Base-by-base conservation (phyloP, 2,329 filamentous ascomycete genomes). In the Calonectria hawksworthii region DNA sequence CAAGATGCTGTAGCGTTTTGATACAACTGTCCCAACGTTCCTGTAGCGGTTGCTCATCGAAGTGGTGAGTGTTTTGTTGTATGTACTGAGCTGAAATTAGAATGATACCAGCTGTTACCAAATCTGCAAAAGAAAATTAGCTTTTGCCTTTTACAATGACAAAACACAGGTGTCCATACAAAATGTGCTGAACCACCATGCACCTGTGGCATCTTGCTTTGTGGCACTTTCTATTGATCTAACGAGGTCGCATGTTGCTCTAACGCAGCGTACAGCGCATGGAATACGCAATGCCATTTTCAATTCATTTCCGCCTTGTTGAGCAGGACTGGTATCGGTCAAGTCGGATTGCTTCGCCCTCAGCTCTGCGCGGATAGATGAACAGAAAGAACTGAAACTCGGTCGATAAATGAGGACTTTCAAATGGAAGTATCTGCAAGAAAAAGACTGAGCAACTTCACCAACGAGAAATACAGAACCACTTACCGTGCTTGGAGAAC, bases 181-280 rank as follows among this genome's bases (percentile, higher is more conserved):
- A 26, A 68, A 72, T 44, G 44, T 50, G 23, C 50, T 38, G 41
- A 72, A 68, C 70, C 70, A 68, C 70, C 70, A 68, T 51, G 70
- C 63, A 3, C 63, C 63, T 4, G 70, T 71, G n/a, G 47, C 56
- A 23, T 36, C 21, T 26, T 67, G 50, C 9, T 10, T 51, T 1
- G 38, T 68, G 5, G 70, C 52, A 3, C 14, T 41, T n/a, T 68
- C 64, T 4, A 72, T 13, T 3, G 52, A 72, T 23, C 4, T 21
- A 4, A 72, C 63, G 23, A 72, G 63, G 21, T 68, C 51, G 32
- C 64, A 72, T 5, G 70, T 38, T 5, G 38, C 44, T 10, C 28
- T n/a, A 1, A 72, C 70, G 9, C 70, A 72, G 11, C 38, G 38
- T 8, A 28, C 23, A 3, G 70, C 70, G 32, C 70, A 63, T 34